phyloP scores from a whole-genome alignment of 805 yeast genomes.

The Alloascoidea hylecoeti region DNA sequence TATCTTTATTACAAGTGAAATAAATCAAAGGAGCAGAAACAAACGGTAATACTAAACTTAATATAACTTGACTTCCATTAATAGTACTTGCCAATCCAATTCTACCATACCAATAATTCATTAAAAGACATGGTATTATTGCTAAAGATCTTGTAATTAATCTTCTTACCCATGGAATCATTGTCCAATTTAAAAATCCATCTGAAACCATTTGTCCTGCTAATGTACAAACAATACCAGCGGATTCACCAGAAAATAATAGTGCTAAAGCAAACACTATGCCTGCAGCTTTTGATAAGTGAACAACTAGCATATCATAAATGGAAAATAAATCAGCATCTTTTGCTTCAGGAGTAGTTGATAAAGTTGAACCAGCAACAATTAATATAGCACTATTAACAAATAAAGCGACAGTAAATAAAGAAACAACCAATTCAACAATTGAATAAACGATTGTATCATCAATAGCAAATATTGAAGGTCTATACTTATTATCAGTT shows the following conservation, averaged over 20 bases:
- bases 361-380: conserved; percentile 82
- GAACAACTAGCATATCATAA: conserved; percentile 51
- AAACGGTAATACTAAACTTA: conserved; percentile 69
- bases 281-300: conserved; percentile 79
- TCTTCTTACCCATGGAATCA: conserved; percentile 73
- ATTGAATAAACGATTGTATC: conserved; percentile 72
- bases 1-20: conserved; percentile 56
- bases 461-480: conserved; percentile 68
- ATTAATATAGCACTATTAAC: conserved; percentile 83
- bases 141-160: conserved; percentile 74
- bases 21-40: conserved; percentile 81
- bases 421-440: conserved; percentile 68
- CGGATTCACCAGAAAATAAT: conserved; percentile 86
- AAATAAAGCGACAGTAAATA: conserved; percentile 81
- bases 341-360: conserved; percentile 41
- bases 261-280: conserved; percentile 79
- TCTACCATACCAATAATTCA: conserved; percentile 62
- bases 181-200: conserved; percentile 70
- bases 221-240: conserved; percentile 87
- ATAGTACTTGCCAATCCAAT: conserved; percentile 61
- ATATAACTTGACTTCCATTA: conserved; percentile 73
- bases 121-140: conserved; percentile 69
- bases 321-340: conserved; percentile 78
- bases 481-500: conserved; percentile 33
- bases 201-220: conserved; percentile 92